These are phyloP conservation scores for Spizellomyces sp. DNA, from an alignment of 192 early-diverging fungal species.

Conservation along the genomic window DNA sequence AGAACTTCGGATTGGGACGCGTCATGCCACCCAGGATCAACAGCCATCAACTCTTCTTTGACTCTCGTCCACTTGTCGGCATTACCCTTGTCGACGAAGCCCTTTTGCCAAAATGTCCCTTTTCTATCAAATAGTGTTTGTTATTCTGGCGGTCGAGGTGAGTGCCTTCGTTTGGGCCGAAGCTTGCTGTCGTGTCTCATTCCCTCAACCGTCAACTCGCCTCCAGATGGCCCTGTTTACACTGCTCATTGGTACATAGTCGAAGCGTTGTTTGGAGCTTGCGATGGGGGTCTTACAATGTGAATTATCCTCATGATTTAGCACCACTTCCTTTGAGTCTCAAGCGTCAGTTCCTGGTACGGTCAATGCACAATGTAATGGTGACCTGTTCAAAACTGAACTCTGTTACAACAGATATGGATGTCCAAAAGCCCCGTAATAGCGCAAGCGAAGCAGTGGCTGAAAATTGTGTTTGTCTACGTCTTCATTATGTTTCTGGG, in stretches of 20 bases:
- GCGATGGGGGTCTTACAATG: background rate
- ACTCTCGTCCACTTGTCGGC: no score
- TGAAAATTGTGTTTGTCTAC: conserved; percentile 28
- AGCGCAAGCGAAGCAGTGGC: conserved; percentile 9
- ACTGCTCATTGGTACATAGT: conserved; percentile 22
- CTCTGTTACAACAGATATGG: background rate
- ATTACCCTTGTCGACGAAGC: no score
- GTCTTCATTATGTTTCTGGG: conserved; percentile 34
- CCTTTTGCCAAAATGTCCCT: conserved; percentile 25
- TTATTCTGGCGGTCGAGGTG: conserved; percentile 31
- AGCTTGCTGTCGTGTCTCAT: no score
- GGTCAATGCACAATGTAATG: background rate
- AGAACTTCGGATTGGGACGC: no score
- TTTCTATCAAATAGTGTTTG: conserved; percentile 39
- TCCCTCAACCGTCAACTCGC: no score
- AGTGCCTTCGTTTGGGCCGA: background rate
- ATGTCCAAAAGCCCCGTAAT: conserved; percentile 25
- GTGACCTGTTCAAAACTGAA: background rate
- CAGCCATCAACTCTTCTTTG: no score
- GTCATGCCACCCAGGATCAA: no score
- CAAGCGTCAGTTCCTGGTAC: conserved; percentile 25
- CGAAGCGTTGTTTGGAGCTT: background rate
- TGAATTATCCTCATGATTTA: background rate
- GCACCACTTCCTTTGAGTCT: conserved; percentile 29
- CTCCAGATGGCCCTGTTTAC: conserved; percentile 33